phyloP scores from a whole-genome alignment of 2,329 filamentous ascomycete species.

The Clonostachys chloroleuca region DNA sequence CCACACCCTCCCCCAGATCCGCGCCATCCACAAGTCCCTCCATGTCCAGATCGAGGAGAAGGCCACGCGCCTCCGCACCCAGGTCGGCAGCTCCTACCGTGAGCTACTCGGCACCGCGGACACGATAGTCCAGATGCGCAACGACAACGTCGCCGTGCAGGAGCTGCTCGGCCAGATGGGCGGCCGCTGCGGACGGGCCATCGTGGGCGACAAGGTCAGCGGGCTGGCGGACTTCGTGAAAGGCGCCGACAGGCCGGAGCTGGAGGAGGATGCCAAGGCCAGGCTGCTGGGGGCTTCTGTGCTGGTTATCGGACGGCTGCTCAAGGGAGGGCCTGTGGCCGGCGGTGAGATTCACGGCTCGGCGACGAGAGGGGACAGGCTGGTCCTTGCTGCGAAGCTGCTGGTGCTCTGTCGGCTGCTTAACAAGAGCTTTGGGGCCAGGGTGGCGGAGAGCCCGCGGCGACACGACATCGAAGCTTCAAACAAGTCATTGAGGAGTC shows the following conservation, averaged over 20 bases:
- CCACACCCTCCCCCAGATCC: slow-evolving; percentile 59
- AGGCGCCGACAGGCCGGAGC: slow-evolving; percentile 15
- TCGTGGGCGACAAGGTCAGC: slow-evolving; percentile 61
- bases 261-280: slow-evolving; percentile 32
- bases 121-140: slow-evolving; percentile 86
- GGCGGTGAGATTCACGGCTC: slow-evolving; percentile 19
- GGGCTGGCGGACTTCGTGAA: slow-evolving; percentile 46
- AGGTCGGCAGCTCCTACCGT: slow-evolving; percentile 70
- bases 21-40: slow-evolving; percentile 56
- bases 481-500: slow-evolving; percentile 56
- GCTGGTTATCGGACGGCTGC: slow-evolving; percentile 40
- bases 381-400: slow-evolving; percentile 63
- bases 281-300: slow-evolving; percentile 48
- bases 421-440: slow-evolving; percentile 64
- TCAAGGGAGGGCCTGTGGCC: slow-evolving; percentile 25
- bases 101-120: slow-evolving; percentile 89
- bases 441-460: slow-evolving; percentile 21
- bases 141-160: slow-evolving; percentile 72
- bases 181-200: slow-evolving; percentile 67
- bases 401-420: slow-evolving; percentile 73
- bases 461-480: slow-evolving; percentile 49
- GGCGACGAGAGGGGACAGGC: slow-evolving; percentile 36
- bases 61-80: slow-evolving; percentile 54
- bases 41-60: slow-evolving; percentile 59
- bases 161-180: slow-evolving; percentile 68